Evolutionary conservation across 2,329 filamentous ascomycete species (phyloP).

Genomic region (Cordyceps militaris): DNA sequence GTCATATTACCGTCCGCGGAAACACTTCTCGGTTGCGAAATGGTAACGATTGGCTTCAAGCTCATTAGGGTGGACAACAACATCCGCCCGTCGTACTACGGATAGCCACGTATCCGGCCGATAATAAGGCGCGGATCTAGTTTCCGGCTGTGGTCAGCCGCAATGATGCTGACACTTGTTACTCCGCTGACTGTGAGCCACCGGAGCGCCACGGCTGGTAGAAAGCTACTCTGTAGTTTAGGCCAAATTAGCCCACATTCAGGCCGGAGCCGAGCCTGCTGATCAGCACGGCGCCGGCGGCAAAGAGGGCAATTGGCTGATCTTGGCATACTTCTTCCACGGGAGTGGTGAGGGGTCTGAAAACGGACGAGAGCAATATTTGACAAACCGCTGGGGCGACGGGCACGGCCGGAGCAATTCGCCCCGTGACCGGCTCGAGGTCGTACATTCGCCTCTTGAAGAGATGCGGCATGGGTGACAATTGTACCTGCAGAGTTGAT

Average conservation of each 20-base stretch:
- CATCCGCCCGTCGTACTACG: not conserved
- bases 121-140: not conserved
- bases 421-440: not conserved
- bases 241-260: not conserved
- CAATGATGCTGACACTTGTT: constrained; percentile 9
- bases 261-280: not conserved
- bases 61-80: not conserved
- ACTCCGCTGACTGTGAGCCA: not conserved
- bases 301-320: not conserved
- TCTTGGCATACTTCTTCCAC: not conserved
- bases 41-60: no score
- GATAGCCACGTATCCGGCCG: not conserved
- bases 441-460: not conserved
- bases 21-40: no score
- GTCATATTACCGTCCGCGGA: no score
- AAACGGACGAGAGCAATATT: not conserved
- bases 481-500: not conserved
- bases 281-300: not conserved
- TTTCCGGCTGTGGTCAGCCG: not conserved
- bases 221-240: not conserved
- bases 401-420: not conserved
- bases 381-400: not conserved
- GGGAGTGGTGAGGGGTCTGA: not conserved
- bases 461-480: not conserved
- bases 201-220: not conserved